Base-by-base conservation (phyloP, 2,329 filamentous ascomycete species). In the Colletotrichum scovillei region DNA sequence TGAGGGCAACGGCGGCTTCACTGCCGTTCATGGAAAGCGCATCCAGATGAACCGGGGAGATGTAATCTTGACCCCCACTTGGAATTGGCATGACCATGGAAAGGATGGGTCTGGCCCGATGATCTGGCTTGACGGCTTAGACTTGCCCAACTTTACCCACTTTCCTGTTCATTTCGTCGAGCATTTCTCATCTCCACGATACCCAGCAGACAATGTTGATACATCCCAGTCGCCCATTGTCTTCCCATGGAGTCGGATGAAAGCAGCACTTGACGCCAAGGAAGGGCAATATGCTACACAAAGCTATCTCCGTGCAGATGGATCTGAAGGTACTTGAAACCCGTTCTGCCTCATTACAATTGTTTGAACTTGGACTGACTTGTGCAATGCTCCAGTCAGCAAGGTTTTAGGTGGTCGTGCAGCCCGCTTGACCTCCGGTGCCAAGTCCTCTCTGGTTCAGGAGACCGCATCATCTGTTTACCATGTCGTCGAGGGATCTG, bases 21-120 rank as follows among this genome's bases (percentile, higher is more conserved):
- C 88, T 0, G 88, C 88, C 3, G 86, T 90, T 0, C 84, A 88
- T n/a, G 87, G 88, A 12, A 76, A 78, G 4, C 81, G 85, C 22
- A 85, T 90, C 32, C 75, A 78, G 3, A 89, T 90, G 86, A 76
- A 83, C 26, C 80, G 82, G 0, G 85, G 88, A 22, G 88, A 90
- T 75, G 86, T 90, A 2, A 88, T 90, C 52, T 76, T 90, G 3
- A 90, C 88, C 0, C 88, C 88, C 0, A 86, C 84, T 0, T 89
- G 88, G 88, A 86, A 88, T 76, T 89, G 86, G 83, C 87, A 89
- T 71, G 88, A 89, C 75, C 88, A 90, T 69, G 88, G 88, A 16
- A 89, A 90, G 57, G 86, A 90, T 26, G 86, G 87, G 0, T 81
- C 82, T 0, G 84, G 83, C 0, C 87, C 87, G 0, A 86, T 89